These are phyloP conservation scores for Metschnikowia koreensis DNA, from an alignment of 805 yeast species.

Conservation along the genomic window DNA sequence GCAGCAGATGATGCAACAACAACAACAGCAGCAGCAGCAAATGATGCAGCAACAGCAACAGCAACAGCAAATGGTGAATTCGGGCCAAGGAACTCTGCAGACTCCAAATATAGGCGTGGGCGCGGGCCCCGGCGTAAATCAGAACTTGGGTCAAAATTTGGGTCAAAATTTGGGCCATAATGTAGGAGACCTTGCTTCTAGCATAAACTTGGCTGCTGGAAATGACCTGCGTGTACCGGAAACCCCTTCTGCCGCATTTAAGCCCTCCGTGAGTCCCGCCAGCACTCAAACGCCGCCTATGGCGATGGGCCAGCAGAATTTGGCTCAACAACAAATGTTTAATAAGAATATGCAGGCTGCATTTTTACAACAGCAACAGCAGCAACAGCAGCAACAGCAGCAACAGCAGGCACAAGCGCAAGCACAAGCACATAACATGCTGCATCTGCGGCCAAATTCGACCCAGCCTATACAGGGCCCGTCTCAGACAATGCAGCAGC, in stretches of 20 bases:
- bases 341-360: conserved; percentile 7
- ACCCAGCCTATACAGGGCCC: conserved; percentile 1
- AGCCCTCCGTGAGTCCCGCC: conserved; percentile 1
- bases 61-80: conserved; percentile 13
- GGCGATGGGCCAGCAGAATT: conserved; percentile 3
- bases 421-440: conserved; percentile 4
- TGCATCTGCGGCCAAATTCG: conserved; percentile 11
- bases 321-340: conserved; percentile 20
- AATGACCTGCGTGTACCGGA: background rate
- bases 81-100: conserved; percentile 1
- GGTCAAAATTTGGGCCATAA: conserved; percentile 1
- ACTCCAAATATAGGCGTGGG: background rate
- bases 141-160: background rate
- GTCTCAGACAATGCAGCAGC: background rate
- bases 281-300: conserved; percentile 7
- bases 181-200: background rate
- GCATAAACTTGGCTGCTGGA: background rate
- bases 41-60: conserved; percentile 16
- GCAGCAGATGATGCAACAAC: conserved; percentile 40
- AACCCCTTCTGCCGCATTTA: background rate
- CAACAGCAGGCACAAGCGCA: background rate
- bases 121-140: background rate
- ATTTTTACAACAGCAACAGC: conserved; percentile 9
- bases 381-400: conserved; percentile 1
- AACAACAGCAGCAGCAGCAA: conserved; percentile 13